Evolutionary conservation across 176 grass and related monocot species (phyloP).

Genomic region (Phoenix dactylifera): DNA sequence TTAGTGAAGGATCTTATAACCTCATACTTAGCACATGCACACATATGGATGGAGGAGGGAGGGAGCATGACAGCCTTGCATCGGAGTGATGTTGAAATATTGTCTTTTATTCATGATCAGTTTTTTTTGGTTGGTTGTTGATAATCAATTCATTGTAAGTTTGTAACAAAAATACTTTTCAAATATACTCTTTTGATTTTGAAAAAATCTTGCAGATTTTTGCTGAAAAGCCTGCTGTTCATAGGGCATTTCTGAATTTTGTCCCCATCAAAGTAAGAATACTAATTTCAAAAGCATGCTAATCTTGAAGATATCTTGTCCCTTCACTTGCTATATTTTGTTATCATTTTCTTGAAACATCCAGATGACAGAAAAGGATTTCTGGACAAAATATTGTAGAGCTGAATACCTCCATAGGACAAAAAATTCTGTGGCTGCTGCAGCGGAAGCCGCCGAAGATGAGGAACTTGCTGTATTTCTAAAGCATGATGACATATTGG

Average conservation of each 20-base stretch:
- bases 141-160: no score
- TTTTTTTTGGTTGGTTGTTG: no score
- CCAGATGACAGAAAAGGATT: constrained; percentile 75
- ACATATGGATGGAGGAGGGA: no score
- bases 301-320: constrained; percentile 3
- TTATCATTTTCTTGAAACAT: constrained; percentile 17
- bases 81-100: no score
- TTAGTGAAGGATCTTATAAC: no score
- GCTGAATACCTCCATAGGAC: constrained; percentile 90
- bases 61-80: no score
- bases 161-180: no score
- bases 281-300: not conserved
- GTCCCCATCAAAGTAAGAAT: constrained; percentile 70
- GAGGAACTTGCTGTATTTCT: constrained; percentile 88
- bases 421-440: constrained; percentile 68
- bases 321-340: constrained; percentile 3
- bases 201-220: constrained; percentile 69
- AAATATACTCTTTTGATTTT: constrained; percentile 1
- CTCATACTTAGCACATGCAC: no score
- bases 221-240: constrained; percentile 94
- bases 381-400: constrained; percentile 98
- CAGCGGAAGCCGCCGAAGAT: constrained; percentile 91
- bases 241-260: constrained; percentile 75
- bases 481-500: constrained; percentile 90
- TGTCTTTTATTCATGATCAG: no score